Evolutionary conservation across 176 grass and related monocot genomes (phyloP).

Genomic region (Elaeis guineensis): DNA sequence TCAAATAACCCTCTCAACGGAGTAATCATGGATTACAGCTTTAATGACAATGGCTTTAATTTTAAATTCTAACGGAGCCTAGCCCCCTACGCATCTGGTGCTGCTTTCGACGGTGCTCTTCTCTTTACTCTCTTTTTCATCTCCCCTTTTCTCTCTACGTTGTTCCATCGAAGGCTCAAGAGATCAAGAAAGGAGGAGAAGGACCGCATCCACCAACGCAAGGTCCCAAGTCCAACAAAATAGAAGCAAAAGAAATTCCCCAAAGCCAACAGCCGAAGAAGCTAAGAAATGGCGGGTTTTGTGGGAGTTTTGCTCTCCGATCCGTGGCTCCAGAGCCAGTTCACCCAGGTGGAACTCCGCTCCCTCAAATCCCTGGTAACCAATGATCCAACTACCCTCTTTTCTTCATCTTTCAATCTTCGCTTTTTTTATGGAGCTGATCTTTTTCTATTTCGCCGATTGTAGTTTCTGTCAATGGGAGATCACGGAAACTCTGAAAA

Average conservation of each 20-base stretch:
- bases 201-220: too few relatives aligned
- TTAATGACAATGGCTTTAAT: too few relatives aligned
- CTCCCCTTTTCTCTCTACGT: background rate
- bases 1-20: too few relatives aligned
- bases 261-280: background rate
- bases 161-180: background rate
- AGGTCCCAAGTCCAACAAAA: too few relatives aligned
- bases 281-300: constrained; percentile 12
- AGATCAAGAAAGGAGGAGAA: background rate
- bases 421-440: too few relatives aligned
- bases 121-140: background rate
- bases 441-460: too few relatives aligned
- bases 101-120: too few relatives aligned
- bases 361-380: constrained; percentile 47
- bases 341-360: constrained; percentile 78
- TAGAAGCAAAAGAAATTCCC: too few relatives aligned
- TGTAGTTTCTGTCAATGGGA: constrained; percentile 39
- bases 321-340: constrained; percentile 69
- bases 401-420: background rate
- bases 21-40: too few relatives aligned
- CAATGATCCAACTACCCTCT: background rate
- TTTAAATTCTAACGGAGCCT: too few relatives aligned
- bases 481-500: too few relatives aligned
- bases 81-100: too few relatives aligned
- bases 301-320: constrained; percentile 48